Percentiles rank a stretch among this genome's conserved stretches.
Evolutionary conservation across 2,329 filamentous ascomycete genomes (phyloP).

Genomic region (Aspergillus pseudoviridinutans): DNA sequence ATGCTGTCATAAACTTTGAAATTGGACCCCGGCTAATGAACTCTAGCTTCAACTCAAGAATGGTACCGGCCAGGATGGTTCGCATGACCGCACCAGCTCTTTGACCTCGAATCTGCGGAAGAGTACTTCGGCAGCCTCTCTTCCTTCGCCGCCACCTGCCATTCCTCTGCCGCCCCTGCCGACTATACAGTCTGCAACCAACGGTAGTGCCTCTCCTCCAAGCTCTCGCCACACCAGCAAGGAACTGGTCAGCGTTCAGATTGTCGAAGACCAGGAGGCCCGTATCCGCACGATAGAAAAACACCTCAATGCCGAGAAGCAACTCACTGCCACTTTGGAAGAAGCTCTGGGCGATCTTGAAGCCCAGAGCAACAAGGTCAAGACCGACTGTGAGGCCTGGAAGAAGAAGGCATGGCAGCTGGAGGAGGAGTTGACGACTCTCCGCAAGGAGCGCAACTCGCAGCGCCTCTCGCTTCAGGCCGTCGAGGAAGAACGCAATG

Average conservation of each 20-base stretch:
- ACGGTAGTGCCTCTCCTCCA: slow-evolving; percentile 52
- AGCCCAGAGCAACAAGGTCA: slow-evolving; percentile 84
- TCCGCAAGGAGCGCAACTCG: slow-evolving; percentile 57
- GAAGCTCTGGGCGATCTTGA: slow-evolving; percentile 94
- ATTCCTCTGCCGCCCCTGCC: slow-evolving; percentile 95
- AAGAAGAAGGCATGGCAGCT: slow-evolving; percentile 76
- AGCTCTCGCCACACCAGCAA: slow-evolving; percentile 75
- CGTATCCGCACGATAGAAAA: slow-evolving; percentile 96
- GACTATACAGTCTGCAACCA: slow-evolving; percentile 49
- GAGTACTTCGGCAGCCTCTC: slow-evolving; percentile 72
- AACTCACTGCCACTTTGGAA: slow-evolving; percentile 90
- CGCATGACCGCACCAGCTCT: slow-evolving; percentile 56
- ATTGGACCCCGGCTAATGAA: slow-evolving; percentile 15
- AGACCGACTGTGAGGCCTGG: slow-evolving; percentile 85
- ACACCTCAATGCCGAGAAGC: slow-evolving; percentile 91
- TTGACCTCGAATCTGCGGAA: slow-evolving; percentile 72
- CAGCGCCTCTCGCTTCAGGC: slow-evolving; percentile 71
- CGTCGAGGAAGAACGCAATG: slow-evolving; percentile 94
- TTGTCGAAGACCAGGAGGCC: slow-evolving; percentile 92
- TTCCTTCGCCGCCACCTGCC: slow-evolving; percentile 89
- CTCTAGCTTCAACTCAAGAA: slow-evolving; percentile 42
- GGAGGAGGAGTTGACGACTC: slow-evolving; percentile 57
- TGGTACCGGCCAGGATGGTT: slow-evolving; percentile 27
- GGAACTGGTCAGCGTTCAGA: slow-evolving; percentile 70
- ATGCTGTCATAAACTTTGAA: neutral